Percentiles rank a stretch among this genome's conserved stretches.
These are phyloP conservation scores for Trichosporon sp. DNA, from an alignment of 1,284 basidiomycete species.

Conservation along the genomic window DNA sequence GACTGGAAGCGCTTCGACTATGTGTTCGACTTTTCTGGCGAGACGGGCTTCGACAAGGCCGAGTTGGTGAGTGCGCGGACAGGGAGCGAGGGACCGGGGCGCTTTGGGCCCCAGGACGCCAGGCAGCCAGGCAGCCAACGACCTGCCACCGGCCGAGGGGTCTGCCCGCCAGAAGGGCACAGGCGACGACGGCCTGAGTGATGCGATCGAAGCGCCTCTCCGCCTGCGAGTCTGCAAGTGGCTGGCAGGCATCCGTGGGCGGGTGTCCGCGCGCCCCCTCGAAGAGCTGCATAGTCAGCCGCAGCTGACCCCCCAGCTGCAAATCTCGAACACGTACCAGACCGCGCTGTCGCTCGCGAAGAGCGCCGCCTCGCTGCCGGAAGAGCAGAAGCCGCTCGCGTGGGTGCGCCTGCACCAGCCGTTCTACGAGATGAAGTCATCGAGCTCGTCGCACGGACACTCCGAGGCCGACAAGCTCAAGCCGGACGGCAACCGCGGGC, in stretches of 20 bases:
- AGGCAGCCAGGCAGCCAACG: background rate
- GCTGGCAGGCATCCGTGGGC: no score
- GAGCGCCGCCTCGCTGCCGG: conserved; percentile 56
- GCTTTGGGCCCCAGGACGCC: background rate
- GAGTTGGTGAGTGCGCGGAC: conserved; percentile 59
- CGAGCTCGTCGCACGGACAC: conserved; percentile 52
- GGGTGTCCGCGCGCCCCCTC: no score
- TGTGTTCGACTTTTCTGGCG: conserved; percentile 56
- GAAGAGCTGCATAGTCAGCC: background rate
- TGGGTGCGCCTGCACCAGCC: conserved; percentile 76
- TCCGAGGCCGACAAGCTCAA: conserved; percentile 66
- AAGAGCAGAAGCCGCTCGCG: conserved; percentile 60
- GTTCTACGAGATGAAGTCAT: conserved; percentile 65
- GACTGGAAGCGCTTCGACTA: conserved; percentile 34
- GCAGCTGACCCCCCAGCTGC: conserved; percentile 47
- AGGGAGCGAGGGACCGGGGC: background rate
- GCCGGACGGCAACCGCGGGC: conserved; percentile 67
- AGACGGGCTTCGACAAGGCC: conserved; percentile 69
- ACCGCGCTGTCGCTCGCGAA: conserved; percentile 63
- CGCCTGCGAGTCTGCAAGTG: background rate
- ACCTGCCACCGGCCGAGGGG: no score
- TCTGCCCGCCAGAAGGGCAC: no score
- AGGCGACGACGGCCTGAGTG: background rate
- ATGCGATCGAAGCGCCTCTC: background rate
- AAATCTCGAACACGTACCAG: conserved; percentile 71